Base-by-base conservation (phyloP, 495 filamentous ascomycete genomes). In the Cenococcum geophilum region DNA sequence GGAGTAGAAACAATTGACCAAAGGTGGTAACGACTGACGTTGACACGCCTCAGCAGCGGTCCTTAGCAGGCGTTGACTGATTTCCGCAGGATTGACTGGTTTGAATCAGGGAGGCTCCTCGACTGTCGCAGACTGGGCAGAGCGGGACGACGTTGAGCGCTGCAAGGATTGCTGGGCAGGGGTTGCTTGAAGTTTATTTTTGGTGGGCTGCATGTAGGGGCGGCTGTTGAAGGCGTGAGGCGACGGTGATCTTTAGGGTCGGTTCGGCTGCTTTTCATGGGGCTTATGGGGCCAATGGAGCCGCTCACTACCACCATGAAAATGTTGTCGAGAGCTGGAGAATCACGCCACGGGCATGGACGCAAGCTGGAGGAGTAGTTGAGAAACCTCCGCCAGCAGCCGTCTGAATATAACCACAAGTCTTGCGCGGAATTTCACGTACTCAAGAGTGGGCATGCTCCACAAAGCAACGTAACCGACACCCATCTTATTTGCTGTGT, bases 131-230 rank as follows among this genome's bases (percentile, higher is more conserved):
- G 40, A 45, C 18, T 52, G 18, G 18, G 49, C 49, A 52, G 49
- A 16, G 49, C 49, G 49, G 49, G 49, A 52, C 18, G 49, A 52
- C 21, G 49, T 52, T 22, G 23, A 49, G 22, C 22, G 18, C 25
- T 16, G 25, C 49, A 52, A 32, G 49, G 49, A 52, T 52, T 32
- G 49, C 23, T 25, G 49, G 49, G 49, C 40, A 45, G 40, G 40
- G 40, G 40, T 14, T 18, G 12, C 18, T 18, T 45, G 3, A 45
- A 45, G 40, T 45, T 45, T 45, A 45, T 45, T 45, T 45, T 45
- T 45, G 40, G 40, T 45, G 14, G 18, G 27, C 27, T 32, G 27
- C 27, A 32, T 2, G 27, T 6, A 6, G 27, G 2, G 27, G 27
- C 27, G 27, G 27, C 27, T 32, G 27, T 6, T 32, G 3, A 6